Evolutionary conservation across 2,329 filamentous ascomycete genomes (phyloP), one percentile per base, ranked within the genome.

Genomic region (Microdochium bolleyi): DNA sequence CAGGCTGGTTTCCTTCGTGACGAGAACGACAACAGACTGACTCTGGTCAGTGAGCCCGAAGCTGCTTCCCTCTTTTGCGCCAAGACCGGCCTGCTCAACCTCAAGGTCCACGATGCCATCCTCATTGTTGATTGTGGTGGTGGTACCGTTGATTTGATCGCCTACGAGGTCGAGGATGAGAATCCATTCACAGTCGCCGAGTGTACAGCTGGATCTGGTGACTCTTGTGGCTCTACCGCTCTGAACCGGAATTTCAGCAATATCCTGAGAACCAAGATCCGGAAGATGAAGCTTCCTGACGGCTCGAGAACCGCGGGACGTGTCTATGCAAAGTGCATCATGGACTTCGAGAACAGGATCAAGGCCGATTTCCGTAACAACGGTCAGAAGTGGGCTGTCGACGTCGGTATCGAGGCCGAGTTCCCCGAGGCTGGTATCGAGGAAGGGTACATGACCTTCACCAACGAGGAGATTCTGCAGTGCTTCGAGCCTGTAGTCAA

Each of bases 331-430:
- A 97, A 97, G 76, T 97, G 92, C 70, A 97, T 99, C 72, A 97
- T 97, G 92, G 94, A 99, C 73, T 99, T 99, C 64, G 94, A 99
- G 77, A 97, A 97, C 81, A 81, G 94, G 70, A 96, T 99, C 81
- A 99, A 99, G 79, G 94, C 94, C 50, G 94, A 97, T 71, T 99
- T 99, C 85, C 85, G 94, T 59, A 97, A 97, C 76, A 97, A 96
- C 70, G 92, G 92, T 50, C 92, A 97, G 72, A 97, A 97, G 71
- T 97, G 94, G 94, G 94, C 94, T 48, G 92, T 97, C 21, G 94
- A 99, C 67, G 94, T 99, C 50, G 94, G 94, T 66, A 97, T 99
- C 64, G 94, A 99, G 76, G 91, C 92, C 46, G 94, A 97, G 67
- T 97, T 95, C 75, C 92, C 92, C 38, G 94, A 97, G 67, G 94